Base-by-base conservation (phyloP, 2,329 filamentous ascomycete genomes). In the Paramyrothecium sp. region DNA sequence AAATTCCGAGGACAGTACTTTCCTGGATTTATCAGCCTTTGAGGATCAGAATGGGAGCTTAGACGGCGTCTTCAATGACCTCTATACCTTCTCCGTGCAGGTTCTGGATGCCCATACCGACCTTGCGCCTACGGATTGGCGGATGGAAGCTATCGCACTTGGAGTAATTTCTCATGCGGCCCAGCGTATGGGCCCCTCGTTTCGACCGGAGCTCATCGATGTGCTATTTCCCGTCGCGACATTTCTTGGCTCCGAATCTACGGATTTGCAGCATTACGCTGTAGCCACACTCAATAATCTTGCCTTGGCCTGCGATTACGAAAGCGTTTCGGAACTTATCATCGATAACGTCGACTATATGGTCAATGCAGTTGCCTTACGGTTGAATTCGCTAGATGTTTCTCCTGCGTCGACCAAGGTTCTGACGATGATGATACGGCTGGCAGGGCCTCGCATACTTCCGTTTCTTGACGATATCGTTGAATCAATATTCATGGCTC, bases 321-420 rank as follows among this genome's bases (percentile, higher is more conserved):
- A 69, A 0, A 87, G 82, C 64, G 89, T 94, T 4, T 89, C 89
- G 23, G 86, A 90, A 17, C 78, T 99, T 62, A 88, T 99, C 44
- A 84, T 98, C 26, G 87, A 90, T 54, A 99, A 99, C 60, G 93
- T 92, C 17, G 95, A 99, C 72, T 99, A 99, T 71, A 90, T 99
- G 74, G 89, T 98, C 59, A 98, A 98, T 68, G 91, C 95, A 0
- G 86, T 99, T 17, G 91, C 91, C 0, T 75, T 98, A 59, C 90
- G 92, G 60, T 82, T 99, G 8, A 97, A 97, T 65, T 91, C 91
- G 0, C 91, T 97, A 62, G 92, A 97, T 62, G 89, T 98, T 54
- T 94, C 92, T 1, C 93, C 94, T 1, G 90, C 96, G 61, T 92
- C 92, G 3, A 92, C 93, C 3, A 90, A 94, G 63, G 95, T 98